A percentile compares a stretch with the other conserved stretches of the same genome.
These are phyloP conservation scores for Nemania diffusa DNA, from an alignment of 2,329 filamentous ascomycete species.

Conservation along the genomic window DNA sequence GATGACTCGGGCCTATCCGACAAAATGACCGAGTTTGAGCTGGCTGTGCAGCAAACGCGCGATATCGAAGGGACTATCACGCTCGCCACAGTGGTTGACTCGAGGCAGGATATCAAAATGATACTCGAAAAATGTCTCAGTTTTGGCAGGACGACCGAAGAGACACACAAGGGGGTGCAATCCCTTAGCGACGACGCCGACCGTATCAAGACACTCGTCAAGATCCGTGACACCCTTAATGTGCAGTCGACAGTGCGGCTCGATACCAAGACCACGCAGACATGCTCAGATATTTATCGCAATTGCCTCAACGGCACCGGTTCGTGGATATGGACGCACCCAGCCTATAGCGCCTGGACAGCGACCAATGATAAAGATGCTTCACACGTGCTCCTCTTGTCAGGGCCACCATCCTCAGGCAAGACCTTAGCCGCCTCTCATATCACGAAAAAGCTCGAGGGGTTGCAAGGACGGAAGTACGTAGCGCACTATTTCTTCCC, in stretches of 20 bases:
- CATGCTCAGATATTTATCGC: conserved; percentile 35
- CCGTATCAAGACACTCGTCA: conserved; percentile 36
- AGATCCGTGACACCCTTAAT: conserved; percentile 38
- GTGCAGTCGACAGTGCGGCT: conserved; percentile 37
- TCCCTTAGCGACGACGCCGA: conserved; percentile 37
- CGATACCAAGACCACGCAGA: conserved; percentile 41
- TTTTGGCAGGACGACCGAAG: conserved; percentile 31
- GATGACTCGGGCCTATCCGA: conserved; percentile 39
- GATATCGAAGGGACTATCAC: conserved; percentile 44
- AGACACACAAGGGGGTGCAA: conserved; percentile 31
- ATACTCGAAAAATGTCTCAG: conserved; percentile 20
- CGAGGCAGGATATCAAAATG: conserved; percentile 5
- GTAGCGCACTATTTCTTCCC: conserved; percentile 46
- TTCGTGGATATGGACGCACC: conserved; percentile 36
- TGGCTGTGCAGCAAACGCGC: conserved; percentile 36
- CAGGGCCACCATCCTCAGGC: conserved; percentile 40
- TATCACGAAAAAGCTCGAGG: conserved; percentile 44
- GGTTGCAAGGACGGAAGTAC: conserved; percentile 40
- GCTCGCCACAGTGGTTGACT: conserved; percentile 31
- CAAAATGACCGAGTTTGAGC: conserved; percentile 40
- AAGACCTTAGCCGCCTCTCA: conserved; percentile 41
- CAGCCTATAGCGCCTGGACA: conserved; percentile 32
- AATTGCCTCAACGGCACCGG: conserved; percentile 33
- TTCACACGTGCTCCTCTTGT: conserved; percentile 39
- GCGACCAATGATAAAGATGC: conserved; percentile 26